Conservation (phyloP, 2,329 filamentous ascomycete species). For the Grosmannia huntii region DNA sequence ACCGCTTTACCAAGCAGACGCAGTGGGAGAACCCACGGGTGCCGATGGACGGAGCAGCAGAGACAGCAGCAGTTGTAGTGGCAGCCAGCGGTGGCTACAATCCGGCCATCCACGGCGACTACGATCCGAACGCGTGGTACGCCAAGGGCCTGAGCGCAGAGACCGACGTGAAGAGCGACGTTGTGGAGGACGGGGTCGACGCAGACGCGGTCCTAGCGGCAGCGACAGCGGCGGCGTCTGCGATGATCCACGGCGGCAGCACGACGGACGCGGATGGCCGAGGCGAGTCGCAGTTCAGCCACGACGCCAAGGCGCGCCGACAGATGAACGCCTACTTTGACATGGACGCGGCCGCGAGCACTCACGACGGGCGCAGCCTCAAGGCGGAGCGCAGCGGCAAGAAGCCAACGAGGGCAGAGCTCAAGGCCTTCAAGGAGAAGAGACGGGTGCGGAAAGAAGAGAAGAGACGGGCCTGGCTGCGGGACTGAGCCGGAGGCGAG, state of each 20-base stretch:
- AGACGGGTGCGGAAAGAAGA: conserved; percentile 82
- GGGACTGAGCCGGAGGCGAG: conserved; percentile 46
- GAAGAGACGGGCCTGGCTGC: conserved; percentile 82
- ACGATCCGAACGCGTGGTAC: conserved; percentile 93
- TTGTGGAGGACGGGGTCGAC: conserved; percentile 17
- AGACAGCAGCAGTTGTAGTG: conserved; percentile 18
- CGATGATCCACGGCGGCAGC: conserved; percentile 57
- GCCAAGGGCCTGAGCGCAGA: conserved; percentile 37
- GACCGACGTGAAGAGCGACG: conserved; percentile 6
- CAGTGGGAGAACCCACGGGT: conserved; percentile 83
- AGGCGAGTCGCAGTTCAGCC: conserved; percentile 59
- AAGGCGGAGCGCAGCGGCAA: conserved; percentile 82
- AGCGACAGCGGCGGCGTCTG: conserved; percentile 25
- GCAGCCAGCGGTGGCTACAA: conserved; percentile 61
- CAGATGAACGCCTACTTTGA: conserved; percentile 96
- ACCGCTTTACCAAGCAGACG: conserved; percentile 57
- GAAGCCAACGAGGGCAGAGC: conserved; percentile 71
- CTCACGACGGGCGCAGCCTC: conserved; percentile 78
- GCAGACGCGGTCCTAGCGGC: conserved; percentile 11
- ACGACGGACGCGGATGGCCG: conserved; percentile 44
- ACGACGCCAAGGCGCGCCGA: conserved; percentile 73
- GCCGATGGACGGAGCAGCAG: conserved; percentile 24
- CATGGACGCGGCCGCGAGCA: conserved; percentile 84
- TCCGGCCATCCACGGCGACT: conserved; percentile 89
- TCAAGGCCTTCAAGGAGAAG: conserved; percentile 89